Evolutionary conservation across 345 rosid species (phyloP).

Genomic region (Jatropha curcas): DNA sequence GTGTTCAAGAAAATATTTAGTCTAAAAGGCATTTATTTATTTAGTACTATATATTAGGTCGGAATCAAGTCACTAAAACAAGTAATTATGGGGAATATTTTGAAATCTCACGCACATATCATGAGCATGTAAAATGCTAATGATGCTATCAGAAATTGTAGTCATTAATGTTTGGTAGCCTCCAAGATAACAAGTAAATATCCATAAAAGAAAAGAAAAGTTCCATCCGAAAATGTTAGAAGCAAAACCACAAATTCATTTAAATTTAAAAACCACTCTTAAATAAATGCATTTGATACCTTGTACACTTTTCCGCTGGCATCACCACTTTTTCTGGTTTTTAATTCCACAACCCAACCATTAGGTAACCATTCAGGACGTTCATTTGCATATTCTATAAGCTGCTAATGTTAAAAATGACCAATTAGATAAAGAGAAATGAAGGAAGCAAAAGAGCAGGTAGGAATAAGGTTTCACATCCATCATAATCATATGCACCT

Average conservation of each 20-base stretch:
- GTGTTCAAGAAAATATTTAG: neutral
- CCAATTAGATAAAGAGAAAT: slow-evolving; percentile 1
- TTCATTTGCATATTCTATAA: slow-evolving; percentile 11
- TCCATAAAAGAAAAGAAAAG: slow-evolving; percentile 2
- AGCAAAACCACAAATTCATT: neutral
- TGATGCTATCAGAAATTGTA: neutral
- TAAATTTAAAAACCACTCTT: neutral
- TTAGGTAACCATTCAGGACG: slow-evolving; percentile 45
- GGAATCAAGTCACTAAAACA: neutral
- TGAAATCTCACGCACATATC: slow-evolving; percentile 7
- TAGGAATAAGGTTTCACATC: neutral
- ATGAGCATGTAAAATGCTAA: neutral
- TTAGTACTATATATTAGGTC: too few species aligned
- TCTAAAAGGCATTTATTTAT: neutral
- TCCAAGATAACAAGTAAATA: neutral
- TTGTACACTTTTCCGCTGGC: slow-evolving; percentile 30
- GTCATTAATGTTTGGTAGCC: slow-evolving; percentile 1
- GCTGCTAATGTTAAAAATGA: slow-evolving; percentile 20
- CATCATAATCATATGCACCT: slow-evolving; percentile 29
- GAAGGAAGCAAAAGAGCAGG: neutral
- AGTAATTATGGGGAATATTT: neutral
- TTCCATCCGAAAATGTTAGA: neutral
- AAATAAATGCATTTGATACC: slow-evolving; percentile 27
- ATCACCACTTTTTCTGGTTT: slow-evolving; percentile 29
- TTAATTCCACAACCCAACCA: slow-evolving; percentile 37